Conservation (phyloP, 108 stramenopile genomes). For the Stephanodiscus triporus region DNA sequence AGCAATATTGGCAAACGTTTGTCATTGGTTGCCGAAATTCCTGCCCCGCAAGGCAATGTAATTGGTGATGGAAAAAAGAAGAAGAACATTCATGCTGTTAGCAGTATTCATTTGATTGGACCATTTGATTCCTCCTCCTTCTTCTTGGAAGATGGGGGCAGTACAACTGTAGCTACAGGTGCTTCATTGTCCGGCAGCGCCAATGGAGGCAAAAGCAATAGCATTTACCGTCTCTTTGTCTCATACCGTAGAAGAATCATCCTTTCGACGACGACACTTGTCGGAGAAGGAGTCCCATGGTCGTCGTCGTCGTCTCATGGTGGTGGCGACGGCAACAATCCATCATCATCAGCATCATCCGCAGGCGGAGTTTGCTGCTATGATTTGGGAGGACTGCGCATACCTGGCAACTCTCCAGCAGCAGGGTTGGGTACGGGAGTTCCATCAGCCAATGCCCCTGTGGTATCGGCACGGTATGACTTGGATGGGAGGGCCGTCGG, state of each 20-base stretch:
- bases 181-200: neutral
- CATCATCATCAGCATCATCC: slow-evolving; percentile 30
- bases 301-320: neutral
- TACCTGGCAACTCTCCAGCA: slow-evolving; percentile 38
- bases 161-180: neutral
- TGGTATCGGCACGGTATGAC: slow-evolving; percentile 75
- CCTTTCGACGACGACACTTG: neutral
- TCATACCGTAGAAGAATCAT: slow-evolving; percentile 36
- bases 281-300: neutral
- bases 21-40: slow-evolving; percentile 62
- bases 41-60: slow-evolving; percentile 55
- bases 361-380: slow-evolving; percentile 76
- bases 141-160: neutral
- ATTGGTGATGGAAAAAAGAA: slow-evolving; percentile 29
- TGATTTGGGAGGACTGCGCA: slow-evolving; percentile 67
- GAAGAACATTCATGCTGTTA: slow-evolving; percentile 20
- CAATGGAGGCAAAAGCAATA: slow-evolving; percentile 4
- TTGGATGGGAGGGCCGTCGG: slow-evolving; percentile 73
- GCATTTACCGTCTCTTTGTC: slow-evolving; percentile 41
- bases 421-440: slow-evolving; percentile 6
- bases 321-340: neutral
- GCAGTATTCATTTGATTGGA: slow-evolving; percentile 41
- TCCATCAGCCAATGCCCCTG: slow-evolving; percentile 41
- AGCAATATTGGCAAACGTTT: slow-evolving; percentile 17
- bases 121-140: neutral